Conservation (phyloP, 2,329 filamentous ascomycete genomes). For the Sphaerulina vaccinii region DNA sequence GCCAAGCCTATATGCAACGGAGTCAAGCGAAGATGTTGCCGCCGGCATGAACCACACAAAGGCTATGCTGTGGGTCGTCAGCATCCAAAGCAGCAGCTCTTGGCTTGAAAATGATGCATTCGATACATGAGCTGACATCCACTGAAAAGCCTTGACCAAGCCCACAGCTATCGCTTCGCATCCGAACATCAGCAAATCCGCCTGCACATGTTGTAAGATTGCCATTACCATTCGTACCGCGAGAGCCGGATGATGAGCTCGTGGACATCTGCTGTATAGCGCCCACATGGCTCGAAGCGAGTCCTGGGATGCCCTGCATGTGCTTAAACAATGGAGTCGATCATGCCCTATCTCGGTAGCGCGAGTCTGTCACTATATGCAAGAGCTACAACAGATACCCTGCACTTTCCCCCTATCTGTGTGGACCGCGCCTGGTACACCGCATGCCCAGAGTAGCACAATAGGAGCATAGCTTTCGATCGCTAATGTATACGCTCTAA, state of each 20-base stretch:
- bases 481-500: not conserved
- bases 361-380: not conserved
- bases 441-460: not conserved
- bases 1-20: slow-evolving; percentile 2
- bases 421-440: not conserved
- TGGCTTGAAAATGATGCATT: too few relatives aligned
- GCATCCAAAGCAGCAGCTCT: too few relatives aligned
- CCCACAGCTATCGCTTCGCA: not conserved
- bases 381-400: slow-evolving; percentile 1
- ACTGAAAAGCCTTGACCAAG: not conserved
- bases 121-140: too few relatives aligned
- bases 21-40: not conserved
- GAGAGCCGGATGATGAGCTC: too few relatives aligned
- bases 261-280: not conserved
- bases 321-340: not conserved
- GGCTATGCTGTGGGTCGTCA: too few relatives aligned
- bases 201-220: not conserved
- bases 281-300: not conserved
- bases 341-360: not conserved
- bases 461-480: not conserved
- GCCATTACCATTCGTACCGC: too few relatives aligned
- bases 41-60: not conserved
- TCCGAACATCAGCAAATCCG: not conserved
- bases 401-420: not conserved
- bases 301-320: not conserved